Evolutionary conservation across 2,329 filamentous ascomycete genomes (phyloP).

Genomic region (Colletotrichum sp.): DNA sequence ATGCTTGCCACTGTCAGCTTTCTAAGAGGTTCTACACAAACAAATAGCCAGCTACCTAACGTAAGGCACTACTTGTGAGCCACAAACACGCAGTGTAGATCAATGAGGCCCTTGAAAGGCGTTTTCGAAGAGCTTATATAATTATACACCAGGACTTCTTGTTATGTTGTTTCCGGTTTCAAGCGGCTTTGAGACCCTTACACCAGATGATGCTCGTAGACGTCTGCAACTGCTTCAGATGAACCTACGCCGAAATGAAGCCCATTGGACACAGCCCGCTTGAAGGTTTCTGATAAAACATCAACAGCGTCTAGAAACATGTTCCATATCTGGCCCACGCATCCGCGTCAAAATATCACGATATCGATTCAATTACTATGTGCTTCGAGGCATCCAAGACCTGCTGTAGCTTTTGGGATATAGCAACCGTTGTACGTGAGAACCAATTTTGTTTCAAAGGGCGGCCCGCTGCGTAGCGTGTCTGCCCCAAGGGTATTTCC

Average conservation of each 20-base stretch:
- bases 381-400: not conserved
- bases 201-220: not conserved
- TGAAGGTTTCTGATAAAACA: not conserved
- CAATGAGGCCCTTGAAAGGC: not conserved
- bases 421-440: not conserved
- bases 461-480: not conserved
- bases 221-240: not conserved
- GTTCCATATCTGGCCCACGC: not conserved
- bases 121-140: not conserved
- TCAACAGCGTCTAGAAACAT: not conserved
- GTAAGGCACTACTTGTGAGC: not conserved
- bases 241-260: not conserved
- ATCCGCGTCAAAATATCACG: not conserved
- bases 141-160: not conserved
- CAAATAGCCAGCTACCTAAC: not conserved
- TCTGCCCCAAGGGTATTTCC: constrained; percentile 18
- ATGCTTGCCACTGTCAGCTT: not conserved
- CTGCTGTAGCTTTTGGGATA: not conserved
- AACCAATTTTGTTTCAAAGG: constrained; percentile 4
- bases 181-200: not conserved
- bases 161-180: not conserved
- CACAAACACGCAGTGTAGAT: not conserved
- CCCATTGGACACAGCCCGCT: not conserved
- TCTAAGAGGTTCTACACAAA: not conserved
- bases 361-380: not conserved